Percentiles rank a stretch among this genome's conserved stretches.
These are phyloP conservation scores for Prorocentrum cordatum DNA, from an alignment of 169 alveolate genomes.

Conservation along the genomic window DNA sequence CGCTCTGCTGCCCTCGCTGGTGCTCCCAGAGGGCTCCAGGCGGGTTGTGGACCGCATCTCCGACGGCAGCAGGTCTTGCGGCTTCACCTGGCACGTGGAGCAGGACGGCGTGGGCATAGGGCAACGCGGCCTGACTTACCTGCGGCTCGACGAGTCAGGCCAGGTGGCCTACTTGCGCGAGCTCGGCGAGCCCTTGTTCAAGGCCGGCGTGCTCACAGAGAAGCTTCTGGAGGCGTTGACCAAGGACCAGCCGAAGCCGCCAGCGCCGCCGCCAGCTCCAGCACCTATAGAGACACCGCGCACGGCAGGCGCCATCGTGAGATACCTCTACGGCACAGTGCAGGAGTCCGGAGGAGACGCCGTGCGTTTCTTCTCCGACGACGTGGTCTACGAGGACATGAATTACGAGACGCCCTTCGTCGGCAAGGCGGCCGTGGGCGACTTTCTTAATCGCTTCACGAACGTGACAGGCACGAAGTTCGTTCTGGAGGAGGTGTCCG, in stretches of 20 bases:
- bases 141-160: neutral
- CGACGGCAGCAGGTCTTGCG: constrained; percentile 31
- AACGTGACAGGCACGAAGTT: constrained; percentile 30
- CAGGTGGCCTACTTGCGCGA: constrained; percentile 39
- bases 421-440: constrained; percentile 56
- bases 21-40: constrained; percentile 16
- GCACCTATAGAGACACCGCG: constrained; percentile 2
- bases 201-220: constrained; percentile 56
- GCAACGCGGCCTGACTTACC: constrained; percentile 40
- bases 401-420: constrained; percentile 55
- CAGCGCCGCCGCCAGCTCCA: neutral
- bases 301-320: constrained; percentile 14
- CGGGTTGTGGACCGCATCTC: constrained; percentile 10
- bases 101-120: constrained; percentile 44
- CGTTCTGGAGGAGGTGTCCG: constrained; percentile 47
- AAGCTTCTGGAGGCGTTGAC: constrained; percentile 48
- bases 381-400: constrained; percentile 67
- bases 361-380: constrained; percentile 36
- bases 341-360: constrained; percentile 62
- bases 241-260: neutral
- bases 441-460: constrained; percentile 2
- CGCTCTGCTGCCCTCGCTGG: neutral
- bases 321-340: constrained; percentile 42
- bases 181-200: constrained; percentile 27
- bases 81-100: constrained; percentile 62